phyloP scores from a whole-genome alignment of 108 stramenopile species.

The Skeletonema potamos region DNA sequence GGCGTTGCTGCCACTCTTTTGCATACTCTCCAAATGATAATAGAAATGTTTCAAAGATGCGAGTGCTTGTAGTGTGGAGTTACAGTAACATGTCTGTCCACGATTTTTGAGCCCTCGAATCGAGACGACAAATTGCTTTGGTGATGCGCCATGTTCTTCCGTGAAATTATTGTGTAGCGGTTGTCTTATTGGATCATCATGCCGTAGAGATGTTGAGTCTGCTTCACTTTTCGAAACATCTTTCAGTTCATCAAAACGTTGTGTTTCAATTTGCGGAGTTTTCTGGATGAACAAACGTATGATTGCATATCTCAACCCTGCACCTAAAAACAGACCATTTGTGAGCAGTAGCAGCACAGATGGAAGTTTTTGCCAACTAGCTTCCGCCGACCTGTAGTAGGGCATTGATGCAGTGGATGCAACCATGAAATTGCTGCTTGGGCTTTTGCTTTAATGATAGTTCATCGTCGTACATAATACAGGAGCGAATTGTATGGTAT shows the following conservation, averaged over 20 bases:
- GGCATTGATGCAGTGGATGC: neutral
- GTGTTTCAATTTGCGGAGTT: neutral
- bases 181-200: neutral
- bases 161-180: neutral
- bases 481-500: no score
- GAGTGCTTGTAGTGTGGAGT: conserved; percentile 76
- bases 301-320: neutral
- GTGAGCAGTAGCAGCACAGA: neutral
- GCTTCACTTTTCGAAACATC: neutral
- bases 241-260: neutral
- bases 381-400: neutral
- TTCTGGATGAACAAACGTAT: neutral
- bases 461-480: no score
- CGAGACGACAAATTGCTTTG: neutral
- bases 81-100: conserved; percentile 85
- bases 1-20: neutral
- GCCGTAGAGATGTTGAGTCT: neutral
- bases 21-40: conserved; percentile 53
- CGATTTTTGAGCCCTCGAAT: conserved; percentile 61
- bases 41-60: conserved; percentile 63
- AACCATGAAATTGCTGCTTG: no score
- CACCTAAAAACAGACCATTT: neutral
- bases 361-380: neutral
- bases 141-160: neutral
- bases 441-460: no score